These are phyloP conservation scores for Cymbopogon flexuosus DNA, from an alignment of 202 grass and related monocot genomes.

Conservation along the genomic window DNA sequence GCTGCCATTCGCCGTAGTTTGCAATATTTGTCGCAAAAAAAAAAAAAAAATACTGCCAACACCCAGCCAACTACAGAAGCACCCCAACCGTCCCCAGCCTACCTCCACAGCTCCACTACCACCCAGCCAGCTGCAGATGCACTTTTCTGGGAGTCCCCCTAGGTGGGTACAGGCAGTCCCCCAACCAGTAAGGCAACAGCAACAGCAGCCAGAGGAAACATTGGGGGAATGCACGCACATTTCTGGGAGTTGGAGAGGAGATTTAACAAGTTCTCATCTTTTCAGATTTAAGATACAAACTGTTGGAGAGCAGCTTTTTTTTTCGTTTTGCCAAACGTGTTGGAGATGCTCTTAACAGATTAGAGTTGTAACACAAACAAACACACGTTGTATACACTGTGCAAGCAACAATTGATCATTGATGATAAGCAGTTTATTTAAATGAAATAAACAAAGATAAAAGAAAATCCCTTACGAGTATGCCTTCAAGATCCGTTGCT, in stretches of 20 bases:
- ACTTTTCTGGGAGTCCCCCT: too few species aligned
- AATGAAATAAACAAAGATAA: neutral
- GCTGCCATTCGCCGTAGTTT: too few species aligned
- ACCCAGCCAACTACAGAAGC: too few species aligned
- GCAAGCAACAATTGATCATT: neutral
- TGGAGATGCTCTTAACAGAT: neutral
- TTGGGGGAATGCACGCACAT: neutral
- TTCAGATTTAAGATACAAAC: neutral
- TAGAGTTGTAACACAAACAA: neutral
- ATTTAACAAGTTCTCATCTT: neutral
- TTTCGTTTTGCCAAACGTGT: neutral
- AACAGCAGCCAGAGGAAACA: neutral
- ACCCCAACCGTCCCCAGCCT: too few species aligned
- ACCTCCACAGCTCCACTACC: too few species aligned
- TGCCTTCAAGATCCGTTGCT: slow-evolving; percentile 93
- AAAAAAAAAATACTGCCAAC: neutral
- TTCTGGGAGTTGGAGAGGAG: neutral
- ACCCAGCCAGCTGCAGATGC: too few species aligned
- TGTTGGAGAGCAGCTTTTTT: neutral
- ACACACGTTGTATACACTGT: neutral
- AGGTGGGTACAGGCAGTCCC: too few species aligned
- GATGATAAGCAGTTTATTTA: neutral
- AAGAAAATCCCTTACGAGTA: slow-evolving; percentile 58
- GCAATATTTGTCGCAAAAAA: too few species aligned
- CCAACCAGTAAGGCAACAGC: neutral